A percentile compares a stretch with the other conserved stretches of the same genome.
Evolutionary conservation across 108 stramenopile species (phyloP).

Genomic region (Skeletonema tropicum): DNA sequence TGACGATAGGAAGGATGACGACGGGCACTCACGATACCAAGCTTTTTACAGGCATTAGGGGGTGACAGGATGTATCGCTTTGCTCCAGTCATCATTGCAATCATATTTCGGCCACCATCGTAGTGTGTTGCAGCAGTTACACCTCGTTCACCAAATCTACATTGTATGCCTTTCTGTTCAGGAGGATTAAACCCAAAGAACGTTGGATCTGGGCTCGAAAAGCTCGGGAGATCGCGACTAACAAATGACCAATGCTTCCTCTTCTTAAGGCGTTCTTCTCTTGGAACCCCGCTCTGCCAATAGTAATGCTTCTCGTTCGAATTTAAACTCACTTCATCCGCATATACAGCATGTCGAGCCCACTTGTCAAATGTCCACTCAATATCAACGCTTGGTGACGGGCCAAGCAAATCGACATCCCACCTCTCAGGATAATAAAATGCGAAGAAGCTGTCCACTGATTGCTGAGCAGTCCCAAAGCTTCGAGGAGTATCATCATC

Average conservation of each 20-base stretch:
- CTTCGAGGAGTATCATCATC: slow-evolving; percentile 37
- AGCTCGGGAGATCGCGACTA: slow-evolving; percentile 73
- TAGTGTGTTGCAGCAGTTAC: slow-evolving; percentile 96
- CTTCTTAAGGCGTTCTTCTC: slow-evolving; percentile 55
- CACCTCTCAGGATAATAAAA: slow-evolving; percentile 67
- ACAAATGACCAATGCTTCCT: slow-evolving; percentile 75
- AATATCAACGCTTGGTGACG: slow-evolving; percentile 72
- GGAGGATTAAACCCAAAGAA: slow-evolving; percentile 72
- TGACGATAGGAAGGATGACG: slow-evolving; percentile 80
- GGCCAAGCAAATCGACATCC: slow-evolving; percentile 60
- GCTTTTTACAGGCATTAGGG: slow-evolving; percentile 76
- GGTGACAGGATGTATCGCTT: slow-evolving; percentile 94
- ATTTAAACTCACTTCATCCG: slow-evolving; percentile 62
- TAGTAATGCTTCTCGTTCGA: slow-evolving; percentile 77
- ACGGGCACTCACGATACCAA: slow-evolving; percentile 74
- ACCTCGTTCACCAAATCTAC: slow-evolving; percentile 86
- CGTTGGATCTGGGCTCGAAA: slow-evolving; percentile 60
- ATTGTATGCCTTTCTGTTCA: slow-evolving; percentile 88
- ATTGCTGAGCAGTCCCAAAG: slow-evolving; percentile 66
- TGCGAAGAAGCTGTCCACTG: slow-evolving; percentile 82
- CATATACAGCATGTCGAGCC: slow-evolving; percentile 79
- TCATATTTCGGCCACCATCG: slow-evolving; percentile 92
- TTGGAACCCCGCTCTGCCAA: slow-evolving; percentile 73
- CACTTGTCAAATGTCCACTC: slow-evolving; percentile 74
- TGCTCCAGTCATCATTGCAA: slow-evolving; percentile 92